These are phyloP conservation scores for Dendrobium officinale DNA, from an alignment of 106 monocot genomes.

Conservation along the genomic window DNA sequence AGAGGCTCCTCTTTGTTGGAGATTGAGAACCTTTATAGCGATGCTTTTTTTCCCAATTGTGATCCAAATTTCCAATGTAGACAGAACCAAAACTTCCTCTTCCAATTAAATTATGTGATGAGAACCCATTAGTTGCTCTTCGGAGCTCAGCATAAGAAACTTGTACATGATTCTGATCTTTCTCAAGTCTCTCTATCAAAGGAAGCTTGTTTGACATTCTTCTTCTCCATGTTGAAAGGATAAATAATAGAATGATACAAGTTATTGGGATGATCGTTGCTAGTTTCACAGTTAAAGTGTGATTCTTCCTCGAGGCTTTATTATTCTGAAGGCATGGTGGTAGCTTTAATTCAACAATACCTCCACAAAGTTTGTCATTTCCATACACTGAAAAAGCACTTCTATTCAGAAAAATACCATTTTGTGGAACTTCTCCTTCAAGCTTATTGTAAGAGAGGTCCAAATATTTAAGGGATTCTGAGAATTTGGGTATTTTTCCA, in stretches of 20 bases:
- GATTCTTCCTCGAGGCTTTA: not conserved
- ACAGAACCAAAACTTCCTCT: slow-evolving; percentile 21
- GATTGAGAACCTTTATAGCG: slow-evolving; percentile 40
- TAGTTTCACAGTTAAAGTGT: not conserved
- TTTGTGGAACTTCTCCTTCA: slow-evolving; percentile 14
- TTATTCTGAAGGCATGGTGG: slow-evolving; percentile 7
- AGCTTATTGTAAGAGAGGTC: slow-evolving; percentile 26
- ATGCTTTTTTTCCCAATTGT: not conserved
- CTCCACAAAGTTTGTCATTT: slow-evolving; percentile 17
- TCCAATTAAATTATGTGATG: slow-evolving; percentile 26
- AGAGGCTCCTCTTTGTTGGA: slow-evolving; percentile 25
- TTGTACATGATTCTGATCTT: not conserved
- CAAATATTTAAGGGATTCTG: not conserved
- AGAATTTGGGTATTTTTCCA: slow-evolving; percentile 1
- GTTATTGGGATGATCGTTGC: not conserved
- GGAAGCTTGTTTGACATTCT: no score
- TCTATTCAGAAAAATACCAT: slow-evolving; percentile 1
- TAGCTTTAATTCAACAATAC: slow-evolving; percentile 11
- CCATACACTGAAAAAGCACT: slow-evolving; percentile 12
- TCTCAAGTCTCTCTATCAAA: not conserved
- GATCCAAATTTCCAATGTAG: slow-evolving; percentile 14
- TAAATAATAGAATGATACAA: not conserved
- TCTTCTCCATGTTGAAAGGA: no score
- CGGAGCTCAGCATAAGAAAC: slow-evolving; percentile 22
- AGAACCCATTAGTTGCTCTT: slow-evolving; percentile 26